Evolutionary conservation across 345 rosid species (phyloP).

Genomic region (Bruguiera parviflora): DNA sequence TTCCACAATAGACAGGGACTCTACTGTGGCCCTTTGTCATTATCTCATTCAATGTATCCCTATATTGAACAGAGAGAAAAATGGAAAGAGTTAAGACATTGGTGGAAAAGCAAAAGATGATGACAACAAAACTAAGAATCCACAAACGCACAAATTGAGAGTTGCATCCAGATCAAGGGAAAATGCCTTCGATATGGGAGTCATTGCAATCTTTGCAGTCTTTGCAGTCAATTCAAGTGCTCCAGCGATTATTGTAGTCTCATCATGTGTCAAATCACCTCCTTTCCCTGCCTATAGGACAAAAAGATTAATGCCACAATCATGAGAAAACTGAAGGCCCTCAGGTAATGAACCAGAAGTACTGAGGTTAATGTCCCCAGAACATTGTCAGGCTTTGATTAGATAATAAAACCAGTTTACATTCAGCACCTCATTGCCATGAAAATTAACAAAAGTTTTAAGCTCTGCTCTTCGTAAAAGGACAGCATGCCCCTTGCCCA

Average conservation of each 20-base stretch:
- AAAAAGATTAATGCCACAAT: slow-evolving; percentile 6
- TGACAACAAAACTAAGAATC: slow-evolving; percentile 20
- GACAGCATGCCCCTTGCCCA: slow-evolving; percentile 91
- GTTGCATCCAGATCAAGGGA: slow-evolving; percentile 95
- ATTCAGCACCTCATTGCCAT: slow-evolving; percentile 74
- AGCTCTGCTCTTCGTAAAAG: slow-evolving; percentile 93
- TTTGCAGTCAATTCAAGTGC: slow-evolving; percentile 94
- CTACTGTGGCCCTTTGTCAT: slow-evolving; percentile 95
- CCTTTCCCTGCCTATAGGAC: slow-evolving; percentile 86
- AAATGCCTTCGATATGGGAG: slow-evolving; percentile 88
- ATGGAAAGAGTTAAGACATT: slow-evolving; percentile 14
- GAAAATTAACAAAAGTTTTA: slow-evolving; percentile 82
- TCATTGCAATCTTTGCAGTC: slow-evolving; percentile 94
- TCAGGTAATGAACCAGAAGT: slow-evolving; percentile 1
- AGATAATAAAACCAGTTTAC: not conserved
- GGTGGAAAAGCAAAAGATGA: slow-evolving; percentile 10
- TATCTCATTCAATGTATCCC: slow-evolving; percentile 76
- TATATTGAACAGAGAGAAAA: slow-evolving; percentile 29
- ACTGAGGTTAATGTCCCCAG: slow-evolving; percentile 11
- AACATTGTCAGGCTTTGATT: not conserved
- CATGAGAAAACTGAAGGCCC: slow-evolving; percentile 11
- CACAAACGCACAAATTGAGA: slow-evolving; percentile 82
- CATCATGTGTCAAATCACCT: slow-evolving; percentile 85
- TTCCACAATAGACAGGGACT: slow-evolving; percentile 76
- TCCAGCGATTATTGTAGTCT: slow-evolving; percentile 92